Percentiles rank a stretch among this genome's conserved stretches.
These are phyloP conservation scores for Alternaria viburni DNA, from an alignment of 2,329 filamentous ascomycete species.

Conservation along the genomic window DNA sequence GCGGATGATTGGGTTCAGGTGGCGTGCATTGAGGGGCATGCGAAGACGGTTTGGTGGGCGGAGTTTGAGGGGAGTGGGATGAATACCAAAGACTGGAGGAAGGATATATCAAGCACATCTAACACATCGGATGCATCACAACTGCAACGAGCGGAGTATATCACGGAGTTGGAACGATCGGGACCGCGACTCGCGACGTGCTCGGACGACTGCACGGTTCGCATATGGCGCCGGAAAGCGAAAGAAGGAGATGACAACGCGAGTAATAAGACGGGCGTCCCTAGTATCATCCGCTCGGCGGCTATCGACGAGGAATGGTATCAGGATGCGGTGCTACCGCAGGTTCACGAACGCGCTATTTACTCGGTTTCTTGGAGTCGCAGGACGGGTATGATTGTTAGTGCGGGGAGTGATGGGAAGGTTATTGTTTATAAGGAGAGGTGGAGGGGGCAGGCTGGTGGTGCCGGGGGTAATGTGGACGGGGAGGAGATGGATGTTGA, in stretches of 20 bases:
- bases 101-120: no score
- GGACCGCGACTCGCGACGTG: conserved; percentile 75
- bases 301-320: conserved; percentile 82
- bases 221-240: conserved; percentile 75
- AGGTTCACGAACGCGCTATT: conserved; percentile 77
- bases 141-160: conserved; percentile 37
- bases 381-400: conserved; percentile 78
- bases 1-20: conserved; percentile 94
- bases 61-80: conserved; percentile 65
- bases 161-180: conserved; percentile 48
- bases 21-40: conserved; percentile 79
- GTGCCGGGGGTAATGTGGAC: conserved; percentile 8
- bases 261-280: conserved; percentile 66
- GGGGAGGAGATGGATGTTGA: conserved; percentile 16
- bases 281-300: conserved; percentile 83
- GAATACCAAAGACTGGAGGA: conserved; percentile 32
- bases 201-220: conserved; percentile 80
- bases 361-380: conserved; percentile 88
- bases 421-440: conserved; percentile 32
- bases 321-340: conserved; percentile 76
- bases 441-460: conserved; percentile 26
- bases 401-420: conserved; percentile 75
- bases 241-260: conserved; percentile 57
- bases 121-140: conserved; percentile 39
- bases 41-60: conserved; percentile 87